phyloP scores from a whole-genome alignment of 78 protist genomes.

The Emiliania huxleyi region DNA sequence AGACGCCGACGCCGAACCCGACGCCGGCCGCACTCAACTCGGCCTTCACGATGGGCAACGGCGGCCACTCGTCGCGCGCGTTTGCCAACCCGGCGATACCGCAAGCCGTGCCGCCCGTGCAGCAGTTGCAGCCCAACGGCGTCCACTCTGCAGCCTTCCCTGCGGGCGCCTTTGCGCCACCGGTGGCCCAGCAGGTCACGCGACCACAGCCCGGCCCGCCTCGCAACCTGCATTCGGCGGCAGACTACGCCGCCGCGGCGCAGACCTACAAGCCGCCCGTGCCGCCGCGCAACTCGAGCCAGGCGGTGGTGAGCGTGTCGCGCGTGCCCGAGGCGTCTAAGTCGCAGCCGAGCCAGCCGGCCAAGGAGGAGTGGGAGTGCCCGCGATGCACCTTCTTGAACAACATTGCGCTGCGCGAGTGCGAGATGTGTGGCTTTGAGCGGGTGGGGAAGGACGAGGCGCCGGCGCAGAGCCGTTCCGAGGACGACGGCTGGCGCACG shows the following conservation, averaged over 20 bases:
- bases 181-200: background rate
- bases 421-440: conserved; percentile 26
- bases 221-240: background rate
- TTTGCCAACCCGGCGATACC: background rate
- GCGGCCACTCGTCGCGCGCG: background rate
- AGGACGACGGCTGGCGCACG: background rate
- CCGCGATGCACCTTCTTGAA: conserved; percentile 6
- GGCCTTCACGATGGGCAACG: background rate
- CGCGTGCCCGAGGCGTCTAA: background rate
- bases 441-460: background rate
- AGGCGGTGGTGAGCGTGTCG: background rate
- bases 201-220: background rate
- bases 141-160: background rate
- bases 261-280: background rate
- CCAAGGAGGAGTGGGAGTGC: background rate
- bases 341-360: background rate
- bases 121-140: background rate
- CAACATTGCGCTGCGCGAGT: background rate
- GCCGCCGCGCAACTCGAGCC: background rate
- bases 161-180: background rate
- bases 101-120: background rate
- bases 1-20: background rate
- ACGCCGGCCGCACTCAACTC: background rate
- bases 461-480: background rate
- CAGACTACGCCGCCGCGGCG: conserved; percentile 13